These are phyloP conservation scores for Eucalyptus regnans DNA, from an alignment of 345 rosid genomes.

Conservation along the genomic window DNA sequence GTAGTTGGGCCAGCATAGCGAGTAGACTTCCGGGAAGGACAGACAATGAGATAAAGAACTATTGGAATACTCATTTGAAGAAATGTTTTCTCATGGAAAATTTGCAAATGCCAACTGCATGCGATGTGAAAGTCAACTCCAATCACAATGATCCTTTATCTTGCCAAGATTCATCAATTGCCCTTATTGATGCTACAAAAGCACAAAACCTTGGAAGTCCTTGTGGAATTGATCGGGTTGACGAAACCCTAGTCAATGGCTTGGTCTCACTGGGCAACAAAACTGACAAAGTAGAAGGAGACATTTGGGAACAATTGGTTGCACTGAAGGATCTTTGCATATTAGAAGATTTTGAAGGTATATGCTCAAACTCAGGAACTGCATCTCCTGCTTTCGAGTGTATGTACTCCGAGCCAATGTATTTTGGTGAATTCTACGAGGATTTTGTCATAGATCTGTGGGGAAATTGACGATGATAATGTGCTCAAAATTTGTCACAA, in stretches of 20 bases:
- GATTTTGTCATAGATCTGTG: not conserved
- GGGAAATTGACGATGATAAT: not conserved
- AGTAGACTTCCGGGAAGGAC: not conserved
- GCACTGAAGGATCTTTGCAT: not conserved
- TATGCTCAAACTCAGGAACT: not conserved
- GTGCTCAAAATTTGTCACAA: not conserved
- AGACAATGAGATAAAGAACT: slow-evolving; percentile 1
- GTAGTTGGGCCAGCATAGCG: slow-evolving; percentile 1
- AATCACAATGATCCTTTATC: not conserved
- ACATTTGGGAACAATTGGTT: not conserved
- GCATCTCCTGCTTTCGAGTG: not conserved
- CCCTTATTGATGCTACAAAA: not conserved
- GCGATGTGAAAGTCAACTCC: not conserved
- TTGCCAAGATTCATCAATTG: not conserved
- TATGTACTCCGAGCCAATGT: not conserved
- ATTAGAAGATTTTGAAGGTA: not conserved
- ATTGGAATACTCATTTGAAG: slow-evolving; percentile 1
- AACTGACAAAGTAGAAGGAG: not conserved
- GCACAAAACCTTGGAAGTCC: not conserved
- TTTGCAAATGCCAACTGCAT: not conserved
- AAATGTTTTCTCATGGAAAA: not conserved
- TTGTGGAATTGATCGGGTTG: not conserved
- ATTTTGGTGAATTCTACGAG: not conserved
- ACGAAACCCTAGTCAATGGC: not conserved
- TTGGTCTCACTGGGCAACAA: not conserved